Conservation (phyloP, 305 asterid species). For the Fraxinus albicans region DNA sequence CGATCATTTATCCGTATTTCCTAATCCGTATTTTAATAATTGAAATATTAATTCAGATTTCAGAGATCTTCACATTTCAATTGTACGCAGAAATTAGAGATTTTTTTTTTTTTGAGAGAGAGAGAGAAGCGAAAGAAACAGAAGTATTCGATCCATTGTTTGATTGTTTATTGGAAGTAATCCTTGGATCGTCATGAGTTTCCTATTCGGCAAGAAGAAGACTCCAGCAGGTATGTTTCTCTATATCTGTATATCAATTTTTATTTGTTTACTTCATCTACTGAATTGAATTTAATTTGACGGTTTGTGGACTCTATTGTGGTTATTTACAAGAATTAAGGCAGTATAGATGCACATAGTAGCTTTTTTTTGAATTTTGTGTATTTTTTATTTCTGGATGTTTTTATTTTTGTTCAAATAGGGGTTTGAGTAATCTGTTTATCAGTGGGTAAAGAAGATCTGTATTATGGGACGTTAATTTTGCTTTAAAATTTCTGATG, state of each 20-base stretch:
- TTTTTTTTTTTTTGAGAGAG: background rate
- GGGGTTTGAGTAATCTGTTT: background rate
- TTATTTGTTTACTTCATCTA: background rate
- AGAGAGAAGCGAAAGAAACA: background rate
- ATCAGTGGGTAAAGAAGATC: background rate
- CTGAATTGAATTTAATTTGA: background rate
- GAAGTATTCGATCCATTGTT: background rate
- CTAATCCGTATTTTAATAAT: background rate
- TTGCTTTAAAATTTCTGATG: background rate
- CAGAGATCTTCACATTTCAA: background rate
- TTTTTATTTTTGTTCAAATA: background rate
- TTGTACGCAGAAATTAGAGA: background rate
- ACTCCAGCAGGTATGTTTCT: conserved; percentile 76
- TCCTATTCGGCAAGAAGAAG: conserved; percentile 83
- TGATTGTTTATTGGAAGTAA: conserved; percentile 19
- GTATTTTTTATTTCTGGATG: background rate
- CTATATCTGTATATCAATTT: background rate
- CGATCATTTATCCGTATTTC: conserved; percentile 11
- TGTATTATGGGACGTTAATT: background rate
- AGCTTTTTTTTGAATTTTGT: background rate
- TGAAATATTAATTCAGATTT: background rate
- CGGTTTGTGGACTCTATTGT: background rate
- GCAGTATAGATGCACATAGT: background rate
- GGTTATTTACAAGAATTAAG: background rate
- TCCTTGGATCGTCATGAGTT: conserved; percentile 65